Conservation (phyloP, 2,329 filamentous ascomycete genomes). For the Cercospora citrullina region DNA sequence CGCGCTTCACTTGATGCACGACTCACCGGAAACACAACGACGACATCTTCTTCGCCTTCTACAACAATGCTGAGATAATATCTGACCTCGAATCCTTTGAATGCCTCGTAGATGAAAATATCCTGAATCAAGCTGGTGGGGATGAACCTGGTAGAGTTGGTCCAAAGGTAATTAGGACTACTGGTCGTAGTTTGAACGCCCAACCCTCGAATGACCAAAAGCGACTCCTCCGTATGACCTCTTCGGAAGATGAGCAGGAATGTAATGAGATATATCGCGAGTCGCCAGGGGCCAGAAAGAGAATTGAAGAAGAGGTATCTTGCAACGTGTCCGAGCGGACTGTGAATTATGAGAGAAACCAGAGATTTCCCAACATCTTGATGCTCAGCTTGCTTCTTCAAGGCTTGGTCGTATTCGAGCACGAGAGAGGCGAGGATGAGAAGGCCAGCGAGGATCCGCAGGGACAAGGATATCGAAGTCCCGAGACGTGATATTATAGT, state of each 20-base stretch:
- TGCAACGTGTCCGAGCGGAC: slow-evolving; percentile 14
- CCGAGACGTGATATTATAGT: slow-evolving; percentile 49
- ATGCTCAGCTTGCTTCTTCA: not conserved
- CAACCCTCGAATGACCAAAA: slow-evolving; percentile 83
- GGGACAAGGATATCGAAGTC: slow-evolving; percentile 42
- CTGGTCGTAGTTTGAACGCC: slow-evolving; percentile 85
- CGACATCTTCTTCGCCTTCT: slow-evolving; percentile 80
- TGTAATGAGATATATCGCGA: slow-evolving; percentile 36
- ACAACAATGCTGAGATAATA: slow-evolving; percentile 91
- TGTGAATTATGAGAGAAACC: not conserved
- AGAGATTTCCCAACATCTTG: not conserved
- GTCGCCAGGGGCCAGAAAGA: slow-evolving; percentile 42
- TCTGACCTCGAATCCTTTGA: slow-evolving; percentile 83
- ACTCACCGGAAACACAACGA: slow-evolving; percentile 86
- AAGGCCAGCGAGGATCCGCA: slow-evolving; percentile 48
- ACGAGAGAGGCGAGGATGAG: slow-evolving; percentile 39
- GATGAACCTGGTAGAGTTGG: slow-evolving; percentile 70
- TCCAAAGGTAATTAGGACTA: slow-evolving; percentile 65
- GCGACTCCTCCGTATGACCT: slow-evolving; percentile 66
- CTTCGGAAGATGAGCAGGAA: slow-evolving; percentile 32
- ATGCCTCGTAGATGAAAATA: slow-evolving; percentile 92
- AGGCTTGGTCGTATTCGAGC: slow-evolving; percentile 28
- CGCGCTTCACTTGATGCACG: slow-evolving; percentile 6
- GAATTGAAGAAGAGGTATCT: slow-evolving; percentile 29
- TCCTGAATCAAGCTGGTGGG: slow-evolving; percentile 91